These are phyloP conservation scores for Angomonas deanei DNA, from an alignment of 208 protist species.

Conservation along the genomic window DNA sequence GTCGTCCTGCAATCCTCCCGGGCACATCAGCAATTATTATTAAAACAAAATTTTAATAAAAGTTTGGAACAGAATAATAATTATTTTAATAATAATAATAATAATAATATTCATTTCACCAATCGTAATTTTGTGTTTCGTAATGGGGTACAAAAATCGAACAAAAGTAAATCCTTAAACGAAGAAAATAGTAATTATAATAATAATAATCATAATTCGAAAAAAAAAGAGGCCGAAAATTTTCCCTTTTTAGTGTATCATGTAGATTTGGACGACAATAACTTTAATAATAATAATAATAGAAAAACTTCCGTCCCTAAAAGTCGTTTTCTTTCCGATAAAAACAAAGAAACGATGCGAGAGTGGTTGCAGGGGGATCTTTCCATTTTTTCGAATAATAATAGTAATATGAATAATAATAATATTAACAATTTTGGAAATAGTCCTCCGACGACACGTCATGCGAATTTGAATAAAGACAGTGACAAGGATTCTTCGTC, in stretches of 20 bases:
- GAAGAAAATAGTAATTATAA: neutral
- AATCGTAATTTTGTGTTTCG: too few species aligned
- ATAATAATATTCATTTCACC: too few species aligned
- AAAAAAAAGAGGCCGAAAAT: neutral
- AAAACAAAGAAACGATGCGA: neutral
- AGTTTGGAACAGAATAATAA: too few species aligned
- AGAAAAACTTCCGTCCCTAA: neutral
- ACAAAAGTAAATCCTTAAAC: too few species aligned
- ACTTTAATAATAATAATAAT: slow-evolving; percentile 8
- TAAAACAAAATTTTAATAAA: too few species aligned
- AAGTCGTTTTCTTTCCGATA: neutral
- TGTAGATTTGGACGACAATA: neutral
- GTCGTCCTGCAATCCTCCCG: too few species aligned
- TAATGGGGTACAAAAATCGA: too few species aligned
- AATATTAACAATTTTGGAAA: neutral
- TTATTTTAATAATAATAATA: too few species aligned
- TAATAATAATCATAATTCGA: neutral
- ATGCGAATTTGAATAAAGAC: too few species aligned
- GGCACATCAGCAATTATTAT: too few species aligned
- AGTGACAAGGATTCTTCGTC: neutral
- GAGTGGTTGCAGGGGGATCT: too few species aligned
- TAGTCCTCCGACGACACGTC: too few species aligned
- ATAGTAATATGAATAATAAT: neutral
- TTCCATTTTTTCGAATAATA: neutral
- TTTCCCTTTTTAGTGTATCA: neutral